Conservation (phyloP, 805 yeast genomes). For the Scheffersomyces lignosus region DNA sequence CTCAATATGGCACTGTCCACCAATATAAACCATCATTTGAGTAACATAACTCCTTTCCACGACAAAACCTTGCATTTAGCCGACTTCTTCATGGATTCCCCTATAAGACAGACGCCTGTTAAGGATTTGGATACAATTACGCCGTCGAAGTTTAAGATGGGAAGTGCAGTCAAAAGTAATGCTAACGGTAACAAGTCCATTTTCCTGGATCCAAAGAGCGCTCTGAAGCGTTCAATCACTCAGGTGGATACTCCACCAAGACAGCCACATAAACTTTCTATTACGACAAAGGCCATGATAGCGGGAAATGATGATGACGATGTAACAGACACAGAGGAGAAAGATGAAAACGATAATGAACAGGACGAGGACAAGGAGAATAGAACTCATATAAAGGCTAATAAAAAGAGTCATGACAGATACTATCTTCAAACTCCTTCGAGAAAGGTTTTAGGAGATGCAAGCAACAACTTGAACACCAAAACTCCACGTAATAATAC, state of each 20-base stretch:
- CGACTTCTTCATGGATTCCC: constrained; percentile 47
- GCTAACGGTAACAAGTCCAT: constrained; percentile 13
- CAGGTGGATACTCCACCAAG: constrained; percentile 40
- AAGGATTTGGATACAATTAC: constrained; percentile 40
- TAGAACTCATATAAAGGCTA: background rate
- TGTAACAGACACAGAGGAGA: constrained; percentile 3
- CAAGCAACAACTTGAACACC: constrained; percentile 21
- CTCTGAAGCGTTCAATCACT: constrained; percentile 35
- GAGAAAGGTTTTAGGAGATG: constrained; percentile 25
- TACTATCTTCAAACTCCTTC: constrained; percentile 34
- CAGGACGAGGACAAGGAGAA: constrained; percentile 19
- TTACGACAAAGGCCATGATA: constrained; percentile 15
- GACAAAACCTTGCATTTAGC: constrained; percentile 41
- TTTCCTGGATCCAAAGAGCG: constrained; percentile 27
- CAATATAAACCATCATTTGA: constrained; percentile 21
- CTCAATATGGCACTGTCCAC: constrained; percentile 21
- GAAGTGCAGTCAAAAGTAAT: constrained; percentile 14
- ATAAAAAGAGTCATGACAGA: constrained; percentile 9
- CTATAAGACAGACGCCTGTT: constrained; percentile 36
- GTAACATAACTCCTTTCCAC: constrained; percentile 42
- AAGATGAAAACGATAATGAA: constrained; percentile 6
- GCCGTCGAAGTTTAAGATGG: constrained; percentile 36
- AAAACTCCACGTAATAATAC: constrained; percentile 14
- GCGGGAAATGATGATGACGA: constrained; percentile 7
- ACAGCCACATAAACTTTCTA: constrained; percentile 31